Evolutionary conservation across 768 basidiomycete genomes (phyloP).

Genomic region (Leccinum disarticulatum): DNA sequence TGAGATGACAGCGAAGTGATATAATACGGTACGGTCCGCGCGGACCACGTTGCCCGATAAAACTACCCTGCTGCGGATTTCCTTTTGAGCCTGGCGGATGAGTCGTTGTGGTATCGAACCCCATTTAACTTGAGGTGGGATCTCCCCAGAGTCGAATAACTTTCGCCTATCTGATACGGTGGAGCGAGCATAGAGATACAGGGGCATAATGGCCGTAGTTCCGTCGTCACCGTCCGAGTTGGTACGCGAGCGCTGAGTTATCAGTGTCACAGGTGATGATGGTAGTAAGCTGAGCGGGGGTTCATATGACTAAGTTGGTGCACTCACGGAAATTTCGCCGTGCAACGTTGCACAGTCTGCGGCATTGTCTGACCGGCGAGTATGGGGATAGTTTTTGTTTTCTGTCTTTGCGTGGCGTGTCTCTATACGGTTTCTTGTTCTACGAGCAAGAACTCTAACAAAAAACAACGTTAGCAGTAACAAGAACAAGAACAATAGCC

Average conservation of each 20-base stretch:
- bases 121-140: not conserved
- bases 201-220: not conserved
- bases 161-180: not conserved
- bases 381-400: not conserved
- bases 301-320: not conserved
- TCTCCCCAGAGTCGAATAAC: not conserved
- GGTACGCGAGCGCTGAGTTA: not conserved
- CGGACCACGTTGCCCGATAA: not conserved
- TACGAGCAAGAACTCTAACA: not conserved
- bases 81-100: not conserved
- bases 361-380: not conserved
- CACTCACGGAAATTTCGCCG: not conserved
- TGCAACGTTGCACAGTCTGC: not conserved
- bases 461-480: not conserved
- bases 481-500: not conserved
- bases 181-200: not conserved
- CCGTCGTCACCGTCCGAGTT: not conserved
- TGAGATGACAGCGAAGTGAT: not conserved
- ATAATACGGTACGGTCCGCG: not conserved
- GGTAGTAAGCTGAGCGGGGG: not conserved
- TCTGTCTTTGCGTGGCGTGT: not conserved
- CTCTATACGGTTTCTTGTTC: not conserved
- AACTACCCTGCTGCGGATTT: not conserved
- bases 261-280: not conserved
- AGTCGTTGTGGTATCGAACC: not conserved